Conservation (phyloP, 1,139 yeast species). For the Candida sanyaensis region DNA sequence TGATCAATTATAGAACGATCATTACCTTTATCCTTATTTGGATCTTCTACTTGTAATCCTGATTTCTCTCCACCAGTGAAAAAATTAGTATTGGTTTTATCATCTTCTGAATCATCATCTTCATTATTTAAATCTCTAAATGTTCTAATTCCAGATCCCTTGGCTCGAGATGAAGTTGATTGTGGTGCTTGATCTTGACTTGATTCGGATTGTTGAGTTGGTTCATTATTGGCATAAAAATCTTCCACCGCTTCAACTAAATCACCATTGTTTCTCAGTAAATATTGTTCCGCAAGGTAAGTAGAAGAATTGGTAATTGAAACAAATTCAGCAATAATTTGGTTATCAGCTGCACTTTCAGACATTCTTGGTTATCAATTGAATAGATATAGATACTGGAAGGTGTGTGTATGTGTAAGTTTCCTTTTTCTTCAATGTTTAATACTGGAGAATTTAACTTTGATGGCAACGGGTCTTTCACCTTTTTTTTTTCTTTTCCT, state of each 20-base stretch:
- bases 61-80: constrained; percentile 97
- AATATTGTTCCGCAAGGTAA: constrained; percentile 45
- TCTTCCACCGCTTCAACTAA: constrained; percentile 46
- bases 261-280: constrained; percentile 39
- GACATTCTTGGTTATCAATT: constrained; percentile 17
- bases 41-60: constrained; percentile 91
- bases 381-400: no score
- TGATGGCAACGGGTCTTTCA: constrained; percentile 3
- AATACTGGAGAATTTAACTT: background rate
- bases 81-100: constrained; percentile 67
- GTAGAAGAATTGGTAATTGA: constrained; percentile 39
- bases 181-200: background rate
- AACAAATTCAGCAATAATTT: constrained; percentile 54
- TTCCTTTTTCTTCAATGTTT: background rate
- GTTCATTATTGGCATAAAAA: constrained; percentile 29
- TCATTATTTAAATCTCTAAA: constrained; percentile 52
- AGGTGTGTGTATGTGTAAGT: background rate
- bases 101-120: constrained; percentile 58
- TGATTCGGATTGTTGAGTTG: constrained; percentile 6
- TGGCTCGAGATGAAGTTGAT: background rate
- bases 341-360: constrained; percentile 14
- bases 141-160: constrained; percentile 32
- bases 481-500: background rate
- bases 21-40: constrained; percentile 52
- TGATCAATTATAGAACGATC: constrained; percentile 47